Base-by-base conservation (phyloP, 2,329 filamentous ascomycete species). In the Curvularia spicifera region DNA sequence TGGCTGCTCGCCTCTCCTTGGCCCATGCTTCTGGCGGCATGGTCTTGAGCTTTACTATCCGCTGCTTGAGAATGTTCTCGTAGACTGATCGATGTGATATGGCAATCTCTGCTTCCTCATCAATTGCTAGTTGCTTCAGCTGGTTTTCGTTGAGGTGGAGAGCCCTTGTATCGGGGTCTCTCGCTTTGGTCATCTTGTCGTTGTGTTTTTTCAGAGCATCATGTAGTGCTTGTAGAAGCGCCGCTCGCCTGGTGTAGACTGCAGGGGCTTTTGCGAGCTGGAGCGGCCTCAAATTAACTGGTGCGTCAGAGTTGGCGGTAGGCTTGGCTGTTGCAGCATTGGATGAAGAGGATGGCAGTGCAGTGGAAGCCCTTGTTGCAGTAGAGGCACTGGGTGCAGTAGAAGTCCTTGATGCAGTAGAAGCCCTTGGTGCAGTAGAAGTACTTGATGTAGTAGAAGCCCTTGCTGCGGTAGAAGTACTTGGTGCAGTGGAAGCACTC, bases 41-140 rank as follows among this genome's bases (percentile, higher is more conserved):
- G 61, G 89, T 89, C 71, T 89, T 91, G 71, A 93, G 87, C 43
- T 83, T 83, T 67, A 90, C 84, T 57, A 98, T 89, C 33, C 87
- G 87, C 64, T 92, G 90, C 72, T 93, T 96, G 74, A 98, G 87
- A 26, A 93, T 81, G 68, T 96, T 97, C 7, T 84, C 81, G 71
- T 99, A 99, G 28, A 98, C 86, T 0, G 84, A 78, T 1, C 84
- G 79, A 59, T 89, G 89, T 15, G 88, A 86, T 12, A 81, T 82
- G 1, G 93, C 93, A 7, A 87, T 80, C 35, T 85, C 85, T 72
- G 96, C 88, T 78, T 99, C 96, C 59, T 93, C 87, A 65, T 94
- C 89, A 1, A 94, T 79, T 0, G 87, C 86, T 60, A 86, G 81
- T 64, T 84, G 85, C 60, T 93, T 89, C 22, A 93, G 80, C 45